Percentiles rank a stretch among this genome's conserved stretches.
These are phyloP conservation scores for Glaciozyma martinii DNA, from an alignment of 768 basidiomycete genomes.

Conservation along the genomic window DNA sequence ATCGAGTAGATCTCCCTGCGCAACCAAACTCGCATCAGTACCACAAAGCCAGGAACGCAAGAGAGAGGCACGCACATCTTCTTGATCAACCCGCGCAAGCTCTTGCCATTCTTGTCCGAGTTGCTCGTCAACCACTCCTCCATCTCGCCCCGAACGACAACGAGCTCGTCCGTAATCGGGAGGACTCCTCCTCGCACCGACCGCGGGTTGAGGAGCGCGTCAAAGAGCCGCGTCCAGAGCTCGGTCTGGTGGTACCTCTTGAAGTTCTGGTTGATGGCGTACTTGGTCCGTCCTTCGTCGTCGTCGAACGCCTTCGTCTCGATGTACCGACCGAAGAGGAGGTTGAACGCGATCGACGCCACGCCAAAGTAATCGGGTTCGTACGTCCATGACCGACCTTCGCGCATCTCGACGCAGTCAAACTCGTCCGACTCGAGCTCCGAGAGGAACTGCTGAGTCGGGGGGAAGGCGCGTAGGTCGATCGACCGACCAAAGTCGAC, in stretches of 20 bases:
- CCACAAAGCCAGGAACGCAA: neutral
- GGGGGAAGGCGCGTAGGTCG: slow-evolving; percentile 72
- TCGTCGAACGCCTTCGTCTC: slow-evolving; percentile 49
- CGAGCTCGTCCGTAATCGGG: slow-evolving; percentile 65
- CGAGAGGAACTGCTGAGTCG: slow-evolving; percentile 66
- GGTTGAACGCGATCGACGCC: slow-evolving; percentile 84
- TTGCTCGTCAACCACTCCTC: slow-evolving; percentile 77
- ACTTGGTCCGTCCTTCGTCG: slow-evolving; percentile 37
- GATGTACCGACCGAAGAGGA: slow-evolving; percentile 95
- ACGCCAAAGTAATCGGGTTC: slow-evolving; percentile 97
- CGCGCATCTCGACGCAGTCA: slow-evolving; percentile 85
- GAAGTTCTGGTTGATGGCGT: slow-evolving; percentile 66
- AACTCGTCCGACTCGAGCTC: slow-evolving; percentile 83
- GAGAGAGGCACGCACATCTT: slow-evolving; percentile 36
- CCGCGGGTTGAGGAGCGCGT: slow-evolving; percentile 72
- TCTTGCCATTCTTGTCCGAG: slow-evolving; percentile 58
- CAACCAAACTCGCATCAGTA: neutral
- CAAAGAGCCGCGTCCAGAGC: slow-evolving; percentile 75
- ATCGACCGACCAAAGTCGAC: slow-evolving; percentile 98
- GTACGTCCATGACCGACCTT: slow-evolving; percentile 78
- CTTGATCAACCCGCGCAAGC: slow-evolving; percentile 39
- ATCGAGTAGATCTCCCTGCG: slow-evolving; percentile 18
- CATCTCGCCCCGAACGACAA: slow-evolving; percentile 62
- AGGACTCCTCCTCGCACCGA: slow-evolving; percentile 53
- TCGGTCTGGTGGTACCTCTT: slow-evolving; percentile 93